Conservation (phyloP, 768 basidiomycete genomes). For the Nevesoporus exiguus region DNA sequence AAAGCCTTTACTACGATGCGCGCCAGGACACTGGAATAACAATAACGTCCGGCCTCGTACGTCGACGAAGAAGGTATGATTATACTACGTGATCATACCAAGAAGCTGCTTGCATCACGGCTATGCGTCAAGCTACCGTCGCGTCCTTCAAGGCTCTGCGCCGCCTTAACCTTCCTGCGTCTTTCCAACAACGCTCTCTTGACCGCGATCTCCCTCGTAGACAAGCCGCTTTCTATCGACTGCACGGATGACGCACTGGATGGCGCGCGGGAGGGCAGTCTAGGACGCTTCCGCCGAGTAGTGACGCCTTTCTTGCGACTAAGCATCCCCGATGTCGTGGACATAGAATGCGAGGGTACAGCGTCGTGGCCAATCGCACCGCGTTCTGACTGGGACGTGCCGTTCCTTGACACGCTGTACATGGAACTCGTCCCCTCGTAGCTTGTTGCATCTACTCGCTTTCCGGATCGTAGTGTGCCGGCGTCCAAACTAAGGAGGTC, state of each 20-base stretch:
- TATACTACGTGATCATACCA: background rate
- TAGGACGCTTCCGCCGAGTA: conserved; percentile 19
- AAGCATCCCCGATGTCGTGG: conserved; percentile 17
- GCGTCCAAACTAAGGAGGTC: background rate
- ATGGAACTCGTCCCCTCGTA: background rate
- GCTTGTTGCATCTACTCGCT: background rate
- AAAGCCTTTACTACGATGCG: too few relatives aligned
- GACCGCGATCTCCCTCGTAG: conserved; percentile 21
- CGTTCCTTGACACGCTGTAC: conserved; percentile 11
- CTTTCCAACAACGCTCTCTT: conserved; percentile 26
- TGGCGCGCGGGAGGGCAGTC: conserved; percentile 16
- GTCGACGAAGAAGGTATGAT: too few relatives aligned
- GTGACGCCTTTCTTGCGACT: conserved; percentile 20
- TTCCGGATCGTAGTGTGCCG: background rate
- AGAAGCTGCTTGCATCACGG: background rate
- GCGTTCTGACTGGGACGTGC: conserved; percentile 7
- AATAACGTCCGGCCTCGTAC: too few relatives aligned
- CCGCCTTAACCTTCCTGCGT: conserved; percentile 20
- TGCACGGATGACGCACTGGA: conserved; percentile 28
- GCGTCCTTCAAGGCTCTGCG: background rate
- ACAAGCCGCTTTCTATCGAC: conserved; percentile 20
- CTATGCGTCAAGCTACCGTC: background rate
- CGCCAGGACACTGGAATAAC: too few relatives aligned
- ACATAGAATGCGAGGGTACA: background rate
- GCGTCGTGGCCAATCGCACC: background rate